Percentiles rank a stretch among this genome's conserved stretches.
These are phyloP conservation scores for Barnettozyma populi DNA, from an alignment of 805 yeast species.

Conservation along the genomic window DNA sequence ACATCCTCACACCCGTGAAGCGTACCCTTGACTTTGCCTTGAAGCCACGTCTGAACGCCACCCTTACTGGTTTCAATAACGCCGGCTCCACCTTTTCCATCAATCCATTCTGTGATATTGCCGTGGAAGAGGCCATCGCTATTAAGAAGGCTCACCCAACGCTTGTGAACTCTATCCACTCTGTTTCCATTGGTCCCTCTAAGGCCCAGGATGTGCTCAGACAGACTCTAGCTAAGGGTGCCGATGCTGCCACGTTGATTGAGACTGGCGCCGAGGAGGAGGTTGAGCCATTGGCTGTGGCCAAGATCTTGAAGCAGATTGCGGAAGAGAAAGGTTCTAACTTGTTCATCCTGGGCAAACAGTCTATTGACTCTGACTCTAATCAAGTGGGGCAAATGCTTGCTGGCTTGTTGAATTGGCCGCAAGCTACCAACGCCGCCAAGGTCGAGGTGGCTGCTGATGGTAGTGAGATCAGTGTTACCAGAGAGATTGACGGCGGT, in stretches of 20 bases:
- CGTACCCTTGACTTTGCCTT: conserved; percentile 92
- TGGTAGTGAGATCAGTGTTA: conserved; percentile 57
- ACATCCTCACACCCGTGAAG: conserved; percentile 89
- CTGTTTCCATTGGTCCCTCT: conserved; percentile 83
- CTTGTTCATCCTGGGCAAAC: conserved; percentile 88
- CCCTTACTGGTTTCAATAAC: conserved; percentile 74
- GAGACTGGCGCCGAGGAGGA: conserved; percentile 62
- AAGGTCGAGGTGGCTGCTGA: conserved; percentile 57
- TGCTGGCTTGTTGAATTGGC: conserved; percentile 91
- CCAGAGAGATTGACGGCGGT: conserved; percentile 96
- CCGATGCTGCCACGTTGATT: conserved; percentile 76
- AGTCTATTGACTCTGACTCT: conserved; percentile 92
- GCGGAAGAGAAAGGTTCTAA: conserved; percentile 69
- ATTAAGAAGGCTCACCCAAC: conserved; percentile 61
- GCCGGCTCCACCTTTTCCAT: conserved; percentile 88
- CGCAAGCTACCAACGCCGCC: conserved; percentile 93
- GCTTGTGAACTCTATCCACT: conserved; percentile 77
- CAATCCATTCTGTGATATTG: conserved; percentile 97
- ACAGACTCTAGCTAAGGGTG: conserved; percentile 92
- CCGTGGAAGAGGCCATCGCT: conserved; percentile 89
- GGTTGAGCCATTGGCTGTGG: conserved; percentile 72
- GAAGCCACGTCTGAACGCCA: conserved; percentile 85
- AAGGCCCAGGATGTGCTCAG: conserved; percentile 86
- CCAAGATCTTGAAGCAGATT: conserved; percentile 72
- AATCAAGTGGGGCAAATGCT: conserved; percentile 96